Evolutionary conservation across 495 filamentous ascomycete genomes (phyloP).

Genomic region (Neurospora pannonica): DNA sequence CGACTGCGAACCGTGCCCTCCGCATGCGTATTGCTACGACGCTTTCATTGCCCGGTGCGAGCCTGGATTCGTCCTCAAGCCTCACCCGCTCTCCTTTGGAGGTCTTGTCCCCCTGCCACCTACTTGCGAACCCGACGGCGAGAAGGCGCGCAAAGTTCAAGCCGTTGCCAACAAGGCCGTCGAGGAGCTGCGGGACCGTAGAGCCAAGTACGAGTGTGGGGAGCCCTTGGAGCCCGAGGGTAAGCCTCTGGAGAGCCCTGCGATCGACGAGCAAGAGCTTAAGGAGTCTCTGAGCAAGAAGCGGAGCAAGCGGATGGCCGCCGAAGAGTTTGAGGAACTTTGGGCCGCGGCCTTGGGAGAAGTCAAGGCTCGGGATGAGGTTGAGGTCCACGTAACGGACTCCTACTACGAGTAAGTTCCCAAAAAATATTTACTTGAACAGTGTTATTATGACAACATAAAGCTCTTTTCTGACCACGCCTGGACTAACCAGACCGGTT

Average conservation of each 20-base stretch:
- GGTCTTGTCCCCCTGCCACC: constrained; percentile 79
- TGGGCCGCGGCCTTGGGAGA: constrained; percentile 84
- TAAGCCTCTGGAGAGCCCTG: constrained; percentile 44
- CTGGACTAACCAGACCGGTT: constrained; percentile 68
- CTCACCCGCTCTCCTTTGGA: constrained; percentile 73
- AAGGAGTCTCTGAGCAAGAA: constrained; percentile 65
- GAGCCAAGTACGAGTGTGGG: constrained; percentile 85
- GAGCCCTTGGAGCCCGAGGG: constrained; percentile 57
- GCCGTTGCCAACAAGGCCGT: constrained; percentile 81
- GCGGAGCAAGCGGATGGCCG: constrained; percentile 66
- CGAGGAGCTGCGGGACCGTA: constrained; percentile 74
- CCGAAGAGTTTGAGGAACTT: constrained; percentile 85
- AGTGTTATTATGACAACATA: constrained; percentile 5
- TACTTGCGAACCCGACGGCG: constrained; percentile 90
- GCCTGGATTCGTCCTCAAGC: constrained; percentile 72
- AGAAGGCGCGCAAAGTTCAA: constrained; percentile 79
- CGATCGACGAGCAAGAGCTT: constrained; percentile 65
- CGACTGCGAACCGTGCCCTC: constrained; percentile 82
- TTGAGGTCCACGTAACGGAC: constrained; percentile 53
- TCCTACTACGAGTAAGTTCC: constrained; percentile 51
- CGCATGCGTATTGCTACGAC: constrained; percentile 80
- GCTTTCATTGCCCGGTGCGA: constrained; percentile 73
- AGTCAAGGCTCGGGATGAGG: constrained; percentile 70
- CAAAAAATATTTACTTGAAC: background rate
- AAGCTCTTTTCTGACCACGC: constrained; percentile 30